Conservation (phyloP, 164 flowering plant species). For the Vitis vinifera region DNA sequence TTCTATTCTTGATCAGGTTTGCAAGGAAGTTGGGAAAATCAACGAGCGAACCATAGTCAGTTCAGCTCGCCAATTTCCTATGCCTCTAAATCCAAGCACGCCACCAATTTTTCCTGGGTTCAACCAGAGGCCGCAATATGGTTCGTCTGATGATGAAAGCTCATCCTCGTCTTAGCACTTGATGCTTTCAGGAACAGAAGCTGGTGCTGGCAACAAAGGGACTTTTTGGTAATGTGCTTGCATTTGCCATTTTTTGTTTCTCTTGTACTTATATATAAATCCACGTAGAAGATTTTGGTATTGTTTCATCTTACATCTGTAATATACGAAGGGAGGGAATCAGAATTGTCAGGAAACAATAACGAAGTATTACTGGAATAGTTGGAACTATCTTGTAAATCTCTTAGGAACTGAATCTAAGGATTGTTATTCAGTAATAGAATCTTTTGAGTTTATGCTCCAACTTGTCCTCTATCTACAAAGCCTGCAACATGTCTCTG, state of each 20-base stretch:
- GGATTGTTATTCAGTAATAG: neutral
- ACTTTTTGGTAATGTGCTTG: neutral
- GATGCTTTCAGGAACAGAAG: neutral
- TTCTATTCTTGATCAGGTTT: conserved; percentile 64
- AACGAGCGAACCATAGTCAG: conserved; percentile 46
- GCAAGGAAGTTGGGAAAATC: conserved; percentile 70
- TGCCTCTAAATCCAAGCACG: conserved; percentile 29
- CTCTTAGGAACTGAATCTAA: neutral
- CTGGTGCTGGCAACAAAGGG: no score
- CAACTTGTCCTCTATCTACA: no score
- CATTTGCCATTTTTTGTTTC: neutral
- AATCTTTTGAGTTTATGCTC: no score
- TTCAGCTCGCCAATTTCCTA: conserved; percentile 30
- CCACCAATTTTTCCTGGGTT: conserved; percentile 45
- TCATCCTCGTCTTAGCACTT: conserved; percentile 28
- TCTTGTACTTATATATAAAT: neutral
- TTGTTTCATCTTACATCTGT: conserved; percentile 1
- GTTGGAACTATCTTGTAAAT: conserved; percentile 5
- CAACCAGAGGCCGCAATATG: conserved; percentile 29
- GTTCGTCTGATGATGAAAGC: conserved; percentile 62
- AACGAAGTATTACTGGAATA: neutral
- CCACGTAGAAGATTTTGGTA: conserved; percentile 5
- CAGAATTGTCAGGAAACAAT: neutral
- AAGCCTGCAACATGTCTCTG: no score
- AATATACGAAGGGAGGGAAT: neutral